Evolutionary conservation across 345 rosid genomes (phyloP).

Genomic region (Xanthoceras sorbifolium): DNA sequence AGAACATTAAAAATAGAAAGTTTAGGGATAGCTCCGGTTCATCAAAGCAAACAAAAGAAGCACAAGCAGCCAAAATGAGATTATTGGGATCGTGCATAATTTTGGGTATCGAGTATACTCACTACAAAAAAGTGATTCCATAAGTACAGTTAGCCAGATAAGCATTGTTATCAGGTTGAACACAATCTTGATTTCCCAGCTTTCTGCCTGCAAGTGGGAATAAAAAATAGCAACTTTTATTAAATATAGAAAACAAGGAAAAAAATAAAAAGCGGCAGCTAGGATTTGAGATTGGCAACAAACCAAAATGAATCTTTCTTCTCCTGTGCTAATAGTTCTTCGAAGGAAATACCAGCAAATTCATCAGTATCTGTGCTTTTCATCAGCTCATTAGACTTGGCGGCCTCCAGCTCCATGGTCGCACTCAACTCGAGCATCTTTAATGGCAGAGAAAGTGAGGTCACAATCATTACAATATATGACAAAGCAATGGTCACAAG

Average conservation of each 20-base stretch:
- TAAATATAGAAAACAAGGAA: background rate
- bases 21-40: background rate
- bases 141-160: constrained; percentile 11
- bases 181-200: constrained; percentile 59
- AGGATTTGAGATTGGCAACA: constrained; percentile 26
- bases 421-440: constrained; percentile 81
- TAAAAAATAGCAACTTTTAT: background rate
- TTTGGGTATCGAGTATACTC: background rate
- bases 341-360: constrained; percentile 74
- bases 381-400: constrained; percentile 41
- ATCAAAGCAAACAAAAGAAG: background rate
- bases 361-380: constrained; percentile 49
- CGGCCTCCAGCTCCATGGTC: constrained; percentile 56
- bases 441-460: constrained; percentile 26
- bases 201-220: constrained; percentile 65
- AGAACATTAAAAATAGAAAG: background rate
- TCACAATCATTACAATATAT: constrained; percentile 3
- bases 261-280: no score
- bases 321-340: constrained; percentile 86
- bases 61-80: background rate
- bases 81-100: background rate
- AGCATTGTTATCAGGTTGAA: constrained; percentile 27
- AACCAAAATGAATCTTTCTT: constrained; percentile 91
- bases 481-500: background rate
- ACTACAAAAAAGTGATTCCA: constrained; percentile 9